Evolutionary conservation across 2,329 filamentous ascomycete species (phyloP), one percentile per base, ranked within the genome.

Genomic region (Colletotrichum destructivum): DNA sequence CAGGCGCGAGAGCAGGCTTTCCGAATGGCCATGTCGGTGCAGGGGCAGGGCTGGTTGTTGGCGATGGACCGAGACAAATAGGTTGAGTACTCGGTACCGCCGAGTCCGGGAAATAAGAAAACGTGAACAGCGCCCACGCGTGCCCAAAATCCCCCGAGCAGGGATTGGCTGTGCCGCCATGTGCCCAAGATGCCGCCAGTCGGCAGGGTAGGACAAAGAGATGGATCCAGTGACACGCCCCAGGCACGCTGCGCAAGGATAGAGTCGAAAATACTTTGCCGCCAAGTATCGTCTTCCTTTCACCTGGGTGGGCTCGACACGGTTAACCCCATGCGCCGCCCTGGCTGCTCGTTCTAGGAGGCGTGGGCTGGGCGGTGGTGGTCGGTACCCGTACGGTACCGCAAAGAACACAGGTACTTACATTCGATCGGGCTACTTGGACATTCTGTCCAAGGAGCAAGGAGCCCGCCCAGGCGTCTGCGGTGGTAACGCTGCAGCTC

Each of bases 21-120:
- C 23, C 52, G 56, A 42, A 38, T 52, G 35, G 49, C 47, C 51
- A 38, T 44, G 35, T 52, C 9, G 16, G 44, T 21, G 15, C 40
- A 59, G 16, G 52, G 26, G 52, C 65, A 71, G 65, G 69, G 69
- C 62, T 69, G 7, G 7, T 13, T 71, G 7, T 4, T 13, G 5
- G 44, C 26, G 9, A 38, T 46, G 59, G 44, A 51, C 57, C 59
- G 46, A 46, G 69, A 71, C 69, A 71, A 46, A 51, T 38, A 31
- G 7, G 5, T 3, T 13, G 63, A 26, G 69, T 71, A 71, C 46
- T 26, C n/a, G 31, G 46, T 69, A 71, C 69, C 65, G 51, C 69
- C 44, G 64, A 69, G 52, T 31, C 65, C 65, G 65, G 69, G 69
- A 54, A 69, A 69, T 69, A 71, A 71, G 59, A 57, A 38, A 71